Percentiles rank a stretch among this genome's conserved stretches.
Conservation (phyloP, 768 basidiomycete species). For the Cyclocybe aegerita region DNA sequence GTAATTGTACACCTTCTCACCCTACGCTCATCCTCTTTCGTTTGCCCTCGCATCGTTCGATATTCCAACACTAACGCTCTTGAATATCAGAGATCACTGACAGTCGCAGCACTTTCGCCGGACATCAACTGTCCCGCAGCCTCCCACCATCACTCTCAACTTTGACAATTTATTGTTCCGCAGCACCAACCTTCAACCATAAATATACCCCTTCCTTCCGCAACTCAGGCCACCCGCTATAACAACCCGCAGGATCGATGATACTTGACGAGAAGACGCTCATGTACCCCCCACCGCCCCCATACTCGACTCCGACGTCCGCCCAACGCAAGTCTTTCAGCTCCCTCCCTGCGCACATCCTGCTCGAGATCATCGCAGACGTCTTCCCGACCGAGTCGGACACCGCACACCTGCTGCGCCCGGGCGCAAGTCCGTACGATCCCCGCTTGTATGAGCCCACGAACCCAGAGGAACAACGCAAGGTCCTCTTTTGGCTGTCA, state of each 20-base stretch:
- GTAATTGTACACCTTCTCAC: too few relatives aligned
- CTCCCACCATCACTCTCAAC: too few relatives aligned
- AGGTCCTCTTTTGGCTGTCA: slow-evolving; percentile 71
- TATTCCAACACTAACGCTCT: too few relatives aligned
- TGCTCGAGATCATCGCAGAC: slow-evolving; percentile 67
- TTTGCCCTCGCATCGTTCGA: too few relatives aligned
- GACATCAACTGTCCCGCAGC: too few relatives aligned
- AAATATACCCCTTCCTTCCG: too few relatives aligned
- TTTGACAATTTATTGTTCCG: too few relatives aligned
- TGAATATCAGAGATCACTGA: too few relatives aligned
- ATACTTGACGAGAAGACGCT: slow-evolving; percentile 37
- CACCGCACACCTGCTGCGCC: neutral
- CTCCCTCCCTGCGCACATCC: slow-evolving; percentile 39
- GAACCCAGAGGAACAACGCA: slow-evolving; percentile 53
- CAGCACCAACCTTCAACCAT: too few relatives aligned
- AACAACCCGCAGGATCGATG: slow-evolving; percentile 21
- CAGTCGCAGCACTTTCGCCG: too few relatives aligned
- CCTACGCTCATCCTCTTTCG: too few relatives aligned
- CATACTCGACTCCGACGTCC: slow-evolving; percentile 16
- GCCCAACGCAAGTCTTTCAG: slow-evolving; percentile 4
- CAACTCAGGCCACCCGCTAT: neutral
- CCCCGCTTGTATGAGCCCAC: slow-evolving; percentile 27
- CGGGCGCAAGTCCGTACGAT: neutral
- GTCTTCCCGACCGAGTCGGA: slow-evolving; percentile 46
- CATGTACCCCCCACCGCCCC: slow-evolving; percentile 30